Conservation (phyloP, 257 asterid species). For the Catharanthus roseus region DNA sequence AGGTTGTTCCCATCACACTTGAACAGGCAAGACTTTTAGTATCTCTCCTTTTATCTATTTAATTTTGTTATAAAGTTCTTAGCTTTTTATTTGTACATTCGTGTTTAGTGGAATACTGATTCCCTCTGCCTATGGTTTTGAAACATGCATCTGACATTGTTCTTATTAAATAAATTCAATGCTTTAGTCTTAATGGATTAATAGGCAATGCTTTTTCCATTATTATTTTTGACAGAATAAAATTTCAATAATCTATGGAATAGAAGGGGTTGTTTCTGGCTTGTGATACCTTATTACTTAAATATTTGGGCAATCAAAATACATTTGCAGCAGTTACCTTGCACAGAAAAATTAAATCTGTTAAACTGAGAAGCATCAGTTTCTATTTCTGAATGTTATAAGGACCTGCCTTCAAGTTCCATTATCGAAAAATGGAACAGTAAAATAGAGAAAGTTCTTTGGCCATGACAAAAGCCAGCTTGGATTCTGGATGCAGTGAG, state of each 20-base stretch:
- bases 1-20: constrained; percentile 86
- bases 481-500: neutral
- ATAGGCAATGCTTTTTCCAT: neutral
- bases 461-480: neutral
- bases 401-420: neutral
- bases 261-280: neutral
- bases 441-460: neutral
- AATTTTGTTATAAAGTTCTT: neutral
- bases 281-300: neutral
- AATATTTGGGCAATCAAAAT: neutral
- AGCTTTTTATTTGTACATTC: neutral
- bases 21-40: constrained; percentile 58
- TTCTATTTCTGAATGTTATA: neutral
- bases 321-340: neutral
- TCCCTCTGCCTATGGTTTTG: neutral
- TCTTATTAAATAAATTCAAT: neutral
- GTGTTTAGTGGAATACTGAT: neutral
- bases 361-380: neutral
- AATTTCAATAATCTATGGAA: neutral
- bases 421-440: neutral
- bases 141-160: neutral
- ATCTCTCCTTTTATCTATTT: neutral
- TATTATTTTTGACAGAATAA: neutral
- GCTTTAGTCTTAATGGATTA: neutral
- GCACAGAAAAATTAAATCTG: neutral